Evolutionary conservation across 306 rosid species (phyloP).

Genomic region (Styphnolobium japonicum): DNA sequence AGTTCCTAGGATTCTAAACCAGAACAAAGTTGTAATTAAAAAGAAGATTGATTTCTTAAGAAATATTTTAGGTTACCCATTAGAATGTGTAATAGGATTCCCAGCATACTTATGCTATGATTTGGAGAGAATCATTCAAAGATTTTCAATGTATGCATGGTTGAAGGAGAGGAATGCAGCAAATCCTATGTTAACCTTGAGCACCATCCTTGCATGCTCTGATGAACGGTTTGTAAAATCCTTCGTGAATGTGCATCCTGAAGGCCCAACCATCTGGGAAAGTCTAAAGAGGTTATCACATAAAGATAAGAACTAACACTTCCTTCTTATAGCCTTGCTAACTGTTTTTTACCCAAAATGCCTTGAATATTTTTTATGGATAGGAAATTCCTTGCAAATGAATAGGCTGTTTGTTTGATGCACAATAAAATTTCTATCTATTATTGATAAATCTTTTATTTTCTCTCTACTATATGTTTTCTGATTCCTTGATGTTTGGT

Average conservation of each 20-base stretch:
- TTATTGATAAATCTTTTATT: neutral
- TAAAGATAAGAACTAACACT: conserved; percentile 19
- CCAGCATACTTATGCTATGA: conserved; percentile 70
- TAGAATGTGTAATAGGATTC: conserved; percentile 48
- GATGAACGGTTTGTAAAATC: conserved; percentile 56
- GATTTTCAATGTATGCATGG: conserved; percentile 77
- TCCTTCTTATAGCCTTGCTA: neutral
- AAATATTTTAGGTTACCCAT: conserved; percentile 54
- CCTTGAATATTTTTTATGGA: neutral
- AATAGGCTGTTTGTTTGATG: neutral
- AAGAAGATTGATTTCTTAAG: conserved; percentile 63
- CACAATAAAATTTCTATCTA: neutral
- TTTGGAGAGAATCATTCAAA: conserved; percentile 45
- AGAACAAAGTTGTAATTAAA: conserved; percentile 44
- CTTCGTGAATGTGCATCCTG: conserved; percentile 66
- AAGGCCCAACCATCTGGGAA: conserved; percentile 67
- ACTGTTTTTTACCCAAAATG: neutral
- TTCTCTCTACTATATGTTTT: neutral
- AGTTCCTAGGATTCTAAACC: conserved; percentile 63
- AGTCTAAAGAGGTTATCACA: conserved; percentile 34
- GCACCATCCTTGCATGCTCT: conserved; percentile 59
- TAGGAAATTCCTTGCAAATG: neutral
- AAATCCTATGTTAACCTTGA: conserved; percentile 50
- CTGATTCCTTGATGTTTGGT: neutral
- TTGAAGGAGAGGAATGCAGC: conserved; percentile 52